These are phyloP conservation scores for Cyclocybe cylindracea DNA, from an alignment of 768 basidiomycete species.

Conservation along the genomic window DNA sequence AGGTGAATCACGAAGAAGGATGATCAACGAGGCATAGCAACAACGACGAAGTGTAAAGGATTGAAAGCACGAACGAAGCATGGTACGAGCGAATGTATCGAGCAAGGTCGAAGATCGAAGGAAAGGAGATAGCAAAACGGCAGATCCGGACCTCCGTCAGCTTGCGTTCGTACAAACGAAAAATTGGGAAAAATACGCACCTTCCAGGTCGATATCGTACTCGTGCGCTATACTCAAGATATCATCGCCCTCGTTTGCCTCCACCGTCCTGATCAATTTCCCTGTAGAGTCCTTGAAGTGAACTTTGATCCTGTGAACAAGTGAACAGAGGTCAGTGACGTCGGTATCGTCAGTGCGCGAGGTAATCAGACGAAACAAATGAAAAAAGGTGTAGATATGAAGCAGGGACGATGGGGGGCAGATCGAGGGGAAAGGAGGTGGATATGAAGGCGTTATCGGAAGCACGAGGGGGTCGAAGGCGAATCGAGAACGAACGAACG, in stretches of 20 bases:
- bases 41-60: too few relatives aligned
- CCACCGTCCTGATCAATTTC: slow-evolving; percentile 78
- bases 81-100: too few relatives aligned
- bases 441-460: background rate
- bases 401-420: background rate
- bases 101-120: background rate
- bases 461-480: background rate
- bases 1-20: background rate
- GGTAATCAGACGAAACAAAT: background rate
- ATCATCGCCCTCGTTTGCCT: slow-evolving; percentile 94
- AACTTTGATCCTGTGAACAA: slow-evolving; percentile 68
- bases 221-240: slow-evolving; percentile 90
- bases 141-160: background rate
- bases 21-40: background rate
- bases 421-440: slow-evolving; percentile 1
- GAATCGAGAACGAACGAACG: background rate
- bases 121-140: background rate
- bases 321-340: too few relatives aligned
- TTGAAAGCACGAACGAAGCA: too few relatives aligned
- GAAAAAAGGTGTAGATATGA: background rate
- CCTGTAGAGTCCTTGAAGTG: slow-evolving; percentile 92
- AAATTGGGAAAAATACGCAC: slow-evolving; percentile 41
- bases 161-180: background rate
- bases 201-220: slow-evolving; percentile 94
- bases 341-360: too few relatives aligned